Evolutionary conservation across 1,139 yeast genomes (phyloP).

Genomic region (Hyphopichia pseudoburtonii): DNA sequence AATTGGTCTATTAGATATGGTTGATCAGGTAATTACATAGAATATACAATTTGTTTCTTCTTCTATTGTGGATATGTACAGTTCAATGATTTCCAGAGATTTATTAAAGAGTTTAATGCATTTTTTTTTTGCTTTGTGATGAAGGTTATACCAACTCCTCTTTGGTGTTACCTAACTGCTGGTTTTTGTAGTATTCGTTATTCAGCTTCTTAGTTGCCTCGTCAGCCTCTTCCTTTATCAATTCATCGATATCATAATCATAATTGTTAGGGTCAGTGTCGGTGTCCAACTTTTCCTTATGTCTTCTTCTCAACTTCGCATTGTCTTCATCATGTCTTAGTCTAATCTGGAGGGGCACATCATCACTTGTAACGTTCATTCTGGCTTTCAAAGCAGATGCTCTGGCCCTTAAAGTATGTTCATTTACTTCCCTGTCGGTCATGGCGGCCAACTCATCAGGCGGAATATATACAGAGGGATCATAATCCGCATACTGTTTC

Average conservation of each 20-base stretch:
- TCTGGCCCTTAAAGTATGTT: conserved; percentile 17
- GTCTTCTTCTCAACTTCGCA: conserved; percentile 17
- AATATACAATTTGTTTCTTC: not conserved
- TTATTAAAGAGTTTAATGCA: not conserved
- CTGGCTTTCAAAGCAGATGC: conserved; percentile 32
- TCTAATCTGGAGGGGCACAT: conserved; percentile 37
- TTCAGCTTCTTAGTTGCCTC: conserved; percentile 20
- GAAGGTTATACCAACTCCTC: conserved; percentile 28
- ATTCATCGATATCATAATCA: conserved; percentile 31
- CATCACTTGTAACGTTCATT: conserved; percentile 35
- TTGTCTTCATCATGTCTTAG: conserved; percentile 22
- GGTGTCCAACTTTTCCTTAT: conserved; percentile 32
- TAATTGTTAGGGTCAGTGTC: conserved; percentile 36
- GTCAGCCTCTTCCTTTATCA: conserved; percentile 29
- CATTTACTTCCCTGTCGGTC: conserved; percentile 11
- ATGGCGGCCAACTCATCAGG: conserved; percentile 34
- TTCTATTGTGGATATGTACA: conserved; percentile 1
- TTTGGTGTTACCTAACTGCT: conserved; percentile 28
- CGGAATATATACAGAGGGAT: conserved; percentile 34
- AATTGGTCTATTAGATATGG: conserved; percentile 16
- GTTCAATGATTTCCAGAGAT: not conserved
- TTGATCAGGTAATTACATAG: too few relatives aligned
- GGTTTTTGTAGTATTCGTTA: conserved; percentile 25
- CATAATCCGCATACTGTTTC: too few relatives aligned
- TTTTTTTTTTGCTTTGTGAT: not conserved